These are phyloP conservation scores for Pestalotiopsis fici DNA, from an alignment of 2,329 filamentous ascomycete species.

Conservation along the genomic window DNA sequence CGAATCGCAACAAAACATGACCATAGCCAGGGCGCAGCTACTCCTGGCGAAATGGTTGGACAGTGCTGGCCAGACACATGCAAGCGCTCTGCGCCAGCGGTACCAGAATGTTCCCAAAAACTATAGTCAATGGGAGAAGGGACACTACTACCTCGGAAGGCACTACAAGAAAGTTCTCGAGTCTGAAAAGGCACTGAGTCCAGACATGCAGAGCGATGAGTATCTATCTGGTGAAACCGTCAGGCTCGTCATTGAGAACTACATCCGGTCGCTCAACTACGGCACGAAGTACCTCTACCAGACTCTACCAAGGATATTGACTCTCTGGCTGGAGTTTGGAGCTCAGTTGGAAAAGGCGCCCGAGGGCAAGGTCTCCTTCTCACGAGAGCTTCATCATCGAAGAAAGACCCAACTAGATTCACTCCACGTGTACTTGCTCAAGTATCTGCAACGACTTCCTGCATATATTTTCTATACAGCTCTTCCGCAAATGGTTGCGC, in stretches of 20 bases:
- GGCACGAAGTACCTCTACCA: slow-evolving; percentile 97
- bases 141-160: slow-evolving; percentile 93
- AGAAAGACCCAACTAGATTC: slow-evolving; percentile 67
- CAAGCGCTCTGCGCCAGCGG: slow-evolving; percentile 73
- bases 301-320: slow-evolving; percentile 87
- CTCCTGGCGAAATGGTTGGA: slow-evolving; percentile 97
- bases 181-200: slow-evolving; percentile 76
- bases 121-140: slow-evolving; percentile 83
- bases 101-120: slow-evolving; percentile 82
- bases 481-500: slow-evolving; percentile 91
- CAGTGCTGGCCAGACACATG: slow-evolving; percentile 88
- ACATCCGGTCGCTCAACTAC: slow-evolving; percentile 80
- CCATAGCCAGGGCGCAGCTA: slow-evolving; percentile 79
- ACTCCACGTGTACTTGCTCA: slow-evolving; percentile 75
- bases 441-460: slow-evolving; percentile 73
- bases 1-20: slow-evolving; percentile 55
- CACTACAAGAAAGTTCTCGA: slow-evolving; percentile 97
- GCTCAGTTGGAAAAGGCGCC: slow-evolving; percentile 68
- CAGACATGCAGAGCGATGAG: slow-evolving; percentile 74
- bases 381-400: slow-evolving; percentile 51
- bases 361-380: slow-evolving; percentile 54
- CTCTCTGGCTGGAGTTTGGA: slow-evolving; percentile 91
- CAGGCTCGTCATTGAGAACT: slow-evolving; percentile 88
- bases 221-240: slow-evolving; percentile 81
- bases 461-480: slow-evolving; percentile 80